Base-by-base conservation (phyloP, 768 basidiomycete species). In the Xerocomus potaroensis region DNA sequence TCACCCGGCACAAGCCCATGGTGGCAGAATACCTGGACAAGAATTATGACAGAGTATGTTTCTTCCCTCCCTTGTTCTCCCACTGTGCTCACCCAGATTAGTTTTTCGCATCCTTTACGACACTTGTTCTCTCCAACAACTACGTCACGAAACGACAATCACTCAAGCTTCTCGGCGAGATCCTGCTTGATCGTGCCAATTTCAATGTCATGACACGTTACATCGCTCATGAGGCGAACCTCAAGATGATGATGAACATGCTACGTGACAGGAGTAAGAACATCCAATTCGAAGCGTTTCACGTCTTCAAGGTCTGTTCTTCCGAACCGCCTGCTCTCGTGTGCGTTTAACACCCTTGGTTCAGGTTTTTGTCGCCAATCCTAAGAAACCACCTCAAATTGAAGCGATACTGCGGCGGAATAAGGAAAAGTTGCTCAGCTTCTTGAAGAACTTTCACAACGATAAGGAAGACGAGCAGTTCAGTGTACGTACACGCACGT, bases 241-340 rank as follows among this genome's bases (percentile, higher is more conserved):
- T 99, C 53, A 97, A 98, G 84, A 91, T 95, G 86, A 96, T 99
- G 91, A 99, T 99, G 96, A 98, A 98, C 68, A 78, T 98, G 46
- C 74, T 99, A 46, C 80, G 94, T 51, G 92, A 97, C 66, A 96
- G 94, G 79, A 97, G 94, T 78, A 91, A 92, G 77, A 99, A 99
- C 68, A 98, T 99, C 37, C 96, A 99, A 67, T 99, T 98, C 47
- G 96, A 99, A 66, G 95, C 96, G 3, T 99, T 99, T 71, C 96
- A 99, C 60, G 96, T 99, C 31, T 99, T 99, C 80, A 99, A 98
- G 81, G 95, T 92, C 44, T n/a, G 78, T 60, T 23, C 18, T 24
- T 33, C 41, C 27, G 8, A 11, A 32, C 21, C n/a, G 22, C 15
- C 18, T 21, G 22, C 19, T 4, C 11, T 26, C 11, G 8, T n/a